A percentile compares a stretch with the other conserved stretches of the same genome.
These are phyloP conservation scores for Penicillium silybi DNA, from an alignment of 495 filamentous ascomycete genomes.

Conservation along the genomic window DNA sequence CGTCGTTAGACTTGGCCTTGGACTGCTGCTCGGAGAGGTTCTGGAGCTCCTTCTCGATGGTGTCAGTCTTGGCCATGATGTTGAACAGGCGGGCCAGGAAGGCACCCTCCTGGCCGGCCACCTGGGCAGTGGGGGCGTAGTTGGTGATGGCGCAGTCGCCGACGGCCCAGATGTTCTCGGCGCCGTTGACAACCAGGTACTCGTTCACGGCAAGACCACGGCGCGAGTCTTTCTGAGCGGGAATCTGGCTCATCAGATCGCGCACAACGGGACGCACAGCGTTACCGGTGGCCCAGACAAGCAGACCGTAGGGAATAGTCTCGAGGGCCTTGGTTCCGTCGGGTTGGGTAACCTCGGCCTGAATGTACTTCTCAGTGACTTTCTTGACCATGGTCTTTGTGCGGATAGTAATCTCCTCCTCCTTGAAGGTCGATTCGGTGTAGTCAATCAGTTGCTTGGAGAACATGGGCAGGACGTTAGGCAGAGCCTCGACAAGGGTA, in stretches of 20 bases:
- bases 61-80: conserved; percentile 89
- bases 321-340: conserved; percentile 79
- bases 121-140: conserved; percentile 97
- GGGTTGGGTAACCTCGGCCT: conserved; percentile 81
- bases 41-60: conserved; percentile 68
- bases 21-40: conserved; percentile 59
- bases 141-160: conserved; percentile 91
- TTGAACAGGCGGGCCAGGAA: conserved; percentile 97
- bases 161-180: conserved; percentile 92
- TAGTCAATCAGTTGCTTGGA: conserved; percentile 99
- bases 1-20: conserved; percentile 54
- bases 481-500: conserved; percentile 96
- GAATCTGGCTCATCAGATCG: conserved; percentile 88
- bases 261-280: conserved; percentile 82
- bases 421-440: conserved; percentile 97
- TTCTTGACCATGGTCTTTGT: conserved; percentile 99
- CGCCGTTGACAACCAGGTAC: conserved; percentile 95
- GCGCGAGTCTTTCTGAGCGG: conserved; percentile 90
- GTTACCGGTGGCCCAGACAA: conserved; percentile 99
- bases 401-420: conserved; percentile 92
- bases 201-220: conserved; percentile 95
- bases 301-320: conserved; percentile 86
- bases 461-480: conserved; percentile 97
- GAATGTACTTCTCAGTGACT: conserved; percentile 90
- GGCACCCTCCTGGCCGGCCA: conserved; percentile 90